Percentiles rank a stretch among this genome's conserved stretches.
Evolutionary conservation across 2,329 filamentous ascomycete species (phyloP).

Genomic region (Aspergillus oerlinghausenensis): DNA sequence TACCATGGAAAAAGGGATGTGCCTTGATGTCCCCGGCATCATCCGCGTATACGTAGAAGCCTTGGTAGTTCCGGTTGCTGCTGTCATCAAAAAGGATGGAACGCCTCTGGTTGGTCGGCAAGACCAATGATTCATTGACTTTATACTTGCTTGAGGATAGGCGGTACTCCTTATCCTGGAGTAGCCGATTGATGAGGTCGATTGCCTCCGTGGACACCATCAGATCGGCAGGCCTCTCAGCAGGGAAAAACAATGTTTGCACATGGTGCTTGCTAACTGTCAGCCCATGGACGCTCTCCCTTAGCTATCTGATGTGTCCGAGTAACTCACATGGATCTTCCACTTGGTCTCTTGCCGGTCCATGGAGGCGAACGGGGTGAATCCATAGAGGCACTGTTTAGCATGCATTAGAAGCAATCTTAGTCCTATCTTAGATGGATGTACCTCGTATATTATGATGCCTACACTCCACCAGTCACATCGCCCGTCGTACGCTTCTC

Average conservation of each 20-base stretch:
- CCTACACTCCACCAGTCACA: slow-evolving; percentile 98
- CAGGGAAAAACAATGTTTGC: slow-evolving; percentile 66
- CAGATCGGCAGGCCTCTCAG: slow-evolving; percentile 47
- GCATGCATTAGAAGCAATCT: slow-evolving; percentile 2
- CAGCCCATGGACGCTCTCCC: slow-evolving; percentile 6
- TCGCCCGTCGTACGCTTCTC: slow-evolving; percentile 79
- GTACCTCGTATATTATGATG: slow-evolving; percentile 80
- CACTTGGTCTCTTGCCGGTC: slow-evolving; percentile 78
- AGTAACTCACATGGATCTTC: slow-evolving; percentile 66
- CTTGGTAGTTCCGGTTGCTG: slow-evolving; percentile 40
- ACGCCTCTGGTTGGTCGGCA: slow-evolving; percentile 26
- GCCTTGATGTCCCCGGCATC: slow-evolving; percentile 86
- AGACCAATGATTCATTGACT: slow-evolving; percentile 53
- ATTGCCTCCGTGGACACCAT: slow-evolving; percentile 66
- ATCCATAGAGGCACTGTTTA: slow-evolving; percentile 75
- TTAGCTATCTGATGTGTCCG: neutral
- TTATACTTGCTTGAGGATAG: slow-evolving; percentile 73
- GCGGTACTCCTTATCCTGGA: slow-evolving; percentile 69
- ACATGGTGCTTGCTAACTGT: slow-evolving; percentile 58
- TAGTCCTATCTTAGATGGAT: slow-evolving; percentile 1
- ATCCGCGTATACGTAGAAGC: slow-evolving; percentile 70
- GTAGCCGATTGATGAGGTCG: slow-evolving; percentile 67
- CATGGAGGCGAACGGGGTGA: slow-evolving; percentile 81
- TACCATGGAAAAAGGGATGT: slow-evolving; percentile 78
- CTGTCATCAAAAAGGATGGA: slow-evolving; percentile 28